Evolutionary conservation across 2,329 filamentous ascomycete genomes (phyloP), one percentile per base, ranked within the genome.

Genomic region (Zymoseptoria brevis): DNA sequence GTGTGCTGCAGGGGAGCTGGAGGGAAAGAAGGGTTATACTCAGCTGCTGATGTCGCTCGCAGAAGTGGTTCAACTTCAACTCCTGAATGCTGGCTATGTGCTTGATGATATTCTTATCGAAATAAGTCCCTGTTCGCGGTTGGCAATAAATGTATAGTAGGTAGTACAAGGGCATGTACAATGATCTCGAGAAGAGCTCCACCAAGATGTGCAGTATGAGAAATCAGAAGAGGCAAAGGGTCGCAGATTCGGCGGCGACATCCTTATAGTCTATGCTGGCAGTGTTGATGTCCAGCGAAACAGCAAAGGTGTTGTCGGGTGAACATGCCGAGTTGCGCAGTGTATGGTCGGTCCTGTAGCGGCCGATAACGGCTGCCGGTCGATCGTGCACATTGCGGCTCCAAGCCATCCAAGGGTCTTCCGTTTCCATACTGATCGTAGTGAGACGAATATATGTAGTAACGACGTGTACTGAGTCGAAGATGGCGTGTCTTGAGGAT

Each of bases 1-100:
- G 2, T 21, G 45, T 55, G 30, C 30, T 19, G 41, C 19, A 48
- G 19, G n/a, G 19, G 19, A 49, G 26, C 11, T 50, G 16, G 45
- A n/a, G 19, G 55, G 57, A 57, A 26, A 59, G 51, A 11, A 59
- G 19, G 57, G 53, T 30, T 35, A 58, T 55, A 55, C 55, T 54
- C 58, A 58, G 58, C 52, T 62, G 49, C 11, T 21, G 49, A 22
- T 29, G 8, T 13, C 21, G 4, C 5, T 22, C 21, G 8, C 13
- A 4, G 22, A 53, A 53, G 21, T n/a, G 51, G 19, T 41, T 16
- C 35, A 41, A 41, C 9, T 41, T 41, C 9, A 13, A 16, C 11
- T 8, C 24, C 24, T 5, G 24, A 5, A 26, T 26, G 24, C 7
- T 26, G 24, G 24, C 24, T 26, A 41, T 5, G 4, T 41, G 35